Conservation (phyloP, 2,329 filamentous ascomycete species). For the Ramichloridium luteum region DNA sequence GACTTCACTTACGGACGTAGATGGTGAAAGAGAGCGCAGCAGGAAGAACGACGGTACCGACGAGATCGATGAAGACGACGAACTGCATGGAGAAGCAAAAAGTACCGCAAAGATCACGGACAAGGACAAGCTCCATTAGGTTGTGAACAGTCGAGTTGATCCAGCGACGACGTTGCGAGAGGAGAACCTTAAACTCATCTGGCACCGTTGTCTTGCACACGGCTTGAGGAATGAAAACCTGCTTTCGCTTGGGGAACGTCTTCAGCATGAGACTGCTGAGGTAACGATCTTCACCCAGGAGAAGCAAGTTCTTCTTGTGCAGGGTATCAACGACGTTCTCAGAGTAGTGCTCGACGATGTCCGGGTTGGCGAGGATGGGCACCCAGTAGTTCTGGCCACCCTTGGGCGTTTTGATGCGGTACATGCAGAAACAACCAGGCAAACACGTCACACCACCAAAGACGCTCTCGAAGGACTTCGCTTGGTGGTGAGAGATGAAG, state of each 20-base stretch:
- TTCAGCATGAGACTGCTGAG: constrained; percentile 95
- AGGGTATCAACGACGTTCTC: constrained; percentile 98
- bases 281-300: constrained; percentile 89
- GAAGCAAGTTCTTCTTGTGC: constrained; percentile 90
- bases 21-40: constrained; percentile 95
- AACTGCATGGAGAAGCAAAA: constrained; percentile 99
- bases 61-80: constrained; percentile 85
- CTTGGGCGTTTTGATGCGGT: constrained; percentile 97
- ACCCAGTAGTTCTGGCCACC: constrained; percentile 99
- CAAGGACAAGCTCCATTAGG: constrained; percentile 90
- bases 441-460: constrained; percentile 98
- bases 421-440: constrained; percentile 99
- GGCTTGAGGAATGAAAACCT: constrained; percentile 95
- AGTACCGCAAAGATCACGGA: constrained; percentile 90
- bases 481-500: constrained; percentile 94
- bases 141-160: constrained; percentile 99
- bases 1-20: constrained; percentile 64
- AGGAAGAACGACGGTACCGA: constrained; percentile 87
- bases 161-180: constrained; percentile 93
- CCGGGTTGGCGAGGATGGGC: constrained; percentile 92
- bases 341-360: constrained; percentile 97
- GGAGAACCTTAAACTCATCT: constrained; percentile 77
- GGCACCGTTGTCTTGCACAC: constrained; percentile 98
- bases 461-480: constrained; percentile 95
- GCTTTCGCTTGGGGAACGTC: constrained; percentile 97